Base-by-base conservation (phyloP, 1,284 basidiomycete species). In the Trichosporon coremiiforme region DNA sequence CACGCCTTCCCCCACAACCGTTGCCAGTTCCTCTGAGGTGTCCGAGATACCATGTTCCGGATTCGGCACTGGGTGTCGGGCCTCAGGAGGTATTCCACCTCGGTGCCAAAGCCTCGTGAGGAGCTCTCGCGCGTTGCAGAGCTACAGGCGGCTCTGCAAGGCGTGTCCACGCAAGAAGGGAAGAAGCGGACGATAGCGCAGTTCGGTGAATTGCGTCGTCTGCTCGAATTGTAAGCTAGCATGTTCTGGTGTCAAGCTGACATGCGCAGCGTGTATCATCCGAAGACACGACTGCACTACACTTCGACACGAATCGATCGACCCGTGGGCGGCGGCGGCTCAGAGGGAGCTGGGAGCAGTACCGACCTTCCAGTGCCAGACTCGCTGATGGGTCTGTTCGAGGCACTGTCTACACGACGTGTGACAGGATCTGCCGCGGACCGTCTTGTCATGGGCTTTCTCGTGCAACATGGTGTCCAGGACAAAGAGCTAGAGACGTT, bases 401-500 rank as follows among this genome's bases (percentile, higher is more conserved):
- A 33, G 4, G 17, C 17, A 0, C 57, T 60, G 1, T 60, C 57
- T 1, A 17, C 57, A 7, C 57, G 57, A 0, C 20, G 29, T 2
- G 57, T 35, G 0, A 60, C 57, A 2, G 57, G 57, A 0, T 60
- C 57, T 4, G 57, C 57, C 1, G 57, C 57, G 1, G 57, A 60
- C 17, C 57, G 57, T 6, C 57, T 60, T 1, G 57, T 60, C 4
- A 15, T 31, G 3, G 29, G 29, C 15, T 60, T 60, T 17, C 29
- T 60, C 15, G 15, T 25, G 2, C 15, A 17, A 31, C 57, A 60
- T 9, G 15, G 57, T 1, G 15, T 60, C 2, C 7, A 31, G 2
- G 57, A 31, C 13, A 8, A 4, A 3, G 55, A 45, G 20, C 55
- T 63, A 31, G 53, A 71, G 64, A 57, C 66, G 9, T 82, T 82